These are phyloP conservation scores for Davidsoniella australis DNA, from an alignment of 2,329 filamentous ascomycete species.

Conservation along the genomic window DNA sequence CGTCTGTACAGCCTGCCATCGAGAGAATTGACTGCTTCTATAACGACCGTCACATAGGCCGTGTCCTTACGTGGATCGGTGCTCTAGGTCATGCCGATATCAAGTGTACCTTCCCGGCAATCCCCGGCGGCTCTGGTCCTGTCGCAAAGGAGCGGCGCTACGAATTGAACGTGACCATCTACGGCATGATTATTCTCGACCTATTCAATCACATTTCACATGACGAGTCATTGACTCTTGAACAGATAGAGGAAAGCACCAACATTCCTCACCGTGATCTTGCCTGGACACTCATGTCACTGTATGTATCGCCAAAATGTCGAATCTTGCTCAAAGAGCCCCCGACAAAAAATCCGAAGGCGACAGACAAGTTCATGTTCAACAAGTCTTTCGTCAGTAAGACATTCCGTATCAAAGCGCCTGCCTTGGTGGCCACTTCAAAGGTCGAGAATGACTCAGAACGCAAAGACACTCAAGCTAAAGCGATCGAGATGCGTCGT, in stretches of 20 bases:
- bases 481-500: conserved; percentile 54
- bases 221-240: conserved; percentile 29
- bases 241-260: conserved; percentile 70
- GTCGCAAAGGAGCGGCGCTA: conserved; percentile 54
- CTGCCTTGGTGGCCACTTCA: conserved; percentile 63
- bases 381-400: conserved; percentile 71
- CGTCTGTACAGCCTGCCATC: conserved; percentile 3
- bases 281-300: conserved; percentile 58
- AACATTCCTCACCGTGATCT: conserved; percentile 63
- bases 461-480: conserved; percentile 54
- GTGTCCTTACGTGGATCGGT: conserved; percentile 69
- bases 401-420: conserved; percentile 75
- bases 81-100: conserved; percentile 68
- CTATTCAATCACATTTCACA: conserved; percentile 67
- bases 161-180: conserved; percentile 82
- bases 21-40: conserved; percentile 66
- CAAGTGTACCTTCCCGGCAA: conserved; percentile 57
- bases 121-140: conserved; percentile 48
- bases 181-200: conserved; percentile 75
- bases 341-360: conserved; percentile 57
- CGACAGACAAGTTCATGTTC: conserved; percentile 63
- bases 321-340: conserved; percentile 68
- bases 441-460: conserved; percentile 65
- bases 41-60: conserved; percentile 67
- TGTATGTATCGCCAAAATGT: conserved; percentile 71